These are phyloP conservation scores for Hericium erinaceus DNA, from an alignment of 768 basidiomycete species.

Conservation along the genomic window DNA sequence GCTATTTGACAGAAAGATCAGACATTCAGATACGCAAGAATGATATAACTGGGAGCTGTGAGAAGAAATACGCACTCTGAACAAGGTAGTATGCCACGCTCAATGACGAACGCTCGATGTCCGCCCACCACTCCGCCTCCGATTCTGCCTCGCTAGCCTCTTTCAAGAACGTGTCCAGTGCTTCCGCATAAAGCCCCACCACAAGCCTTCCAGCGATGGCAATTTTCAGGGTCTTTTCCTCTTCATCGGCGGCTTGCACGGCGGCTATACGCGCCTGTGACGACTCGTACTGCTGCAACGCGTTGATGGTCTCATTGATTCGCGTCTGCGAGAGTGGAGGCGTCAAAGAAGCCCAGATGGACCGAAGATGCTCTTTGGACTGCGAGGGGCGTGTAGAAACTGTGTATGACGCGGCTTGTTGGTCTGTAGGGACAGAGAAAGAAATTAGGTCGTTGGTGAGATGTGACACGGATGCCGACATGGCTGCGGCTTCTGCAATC, in stretches of 20 bases:
- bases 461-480: slow-evolving; percentile 9
- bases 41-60: background rate
- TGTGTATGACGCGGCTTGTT: background rate
- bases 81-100: slow-evolving; percentile 58
- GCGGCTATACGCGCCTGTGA: background rate
- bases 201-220: slow-evolving; percentile 42
- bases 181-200: slow-evolving; percentile 52
- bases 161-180: slow-evolving; percentile 51
- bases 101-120: slow-evolving; percentile 49
- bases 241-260: slow-evolving; percentile 4
- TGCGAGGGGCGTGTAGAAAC: background rate
- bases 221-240: slow-evolving; percentile 29
- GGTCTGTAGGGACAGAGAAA: background rate
- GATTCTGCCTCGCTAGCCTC: slow-evolving; percentile 64
- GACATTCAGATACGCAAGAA: background rate
- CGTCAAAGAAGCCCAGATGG: slow-evolving; percentile 30
- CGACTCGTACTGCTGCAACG: slow-evolving; percentile 19
- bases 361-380: slow-evolving; percentile 27
- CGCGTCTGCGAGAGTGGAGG: slow-evolving; percentile 19
- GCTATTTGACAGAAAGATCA: slow-evolving; percentile 23
- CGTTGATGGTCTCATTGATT: slow-evolving; percentile 21
- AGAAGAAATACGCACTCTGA: slow-evolving; percentile 54
- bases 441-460: slow-evolving; percentile 9
- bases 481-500: background rate
- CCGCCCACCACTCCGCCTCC: slow-evolving; percentile 83